Evolutionary conservation across 495 filamentous ascomycete species (phyloP), one percentile per base, ranked within the genome.

Genomic region (Ascodesmis nigricans): DNA sequence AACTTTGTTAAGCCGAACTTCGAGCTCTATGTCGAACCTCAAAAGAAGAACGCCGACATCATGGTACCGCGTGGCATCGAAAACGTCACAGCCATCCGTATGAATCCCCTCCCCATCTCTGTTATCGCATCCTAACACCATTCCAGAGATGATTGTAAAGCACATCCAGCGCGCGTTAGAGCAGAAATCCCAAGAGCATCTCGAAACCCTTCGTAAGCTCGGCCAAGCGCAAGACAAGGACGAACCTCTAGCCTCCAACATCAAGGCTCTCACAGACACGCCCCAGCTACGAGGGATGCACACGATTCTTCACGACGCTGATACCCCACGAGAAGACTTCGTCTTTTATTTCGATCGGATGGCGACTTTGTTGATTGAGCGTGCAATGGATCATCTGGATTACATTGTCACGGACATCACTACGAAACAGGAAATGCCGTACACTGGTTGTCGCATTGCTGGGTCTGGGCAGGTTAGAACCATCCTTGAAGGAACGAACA

Each of bases 311-410:
- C 78, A 84, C 46, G 64, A 80, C 47, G 77, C 75, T 15, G 64
- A 74, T 26, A 84, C 75, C 1, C 57, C 71, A 7, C 67, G 75
- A 25, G 87, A 91, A 42, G 82, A 93, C 41, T 95, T 92, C 50
- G 79, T 91, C 35, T 95, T 93, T 54, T 91, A 92, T 53, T 92
- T 93, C 46, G 78, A 97, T 56, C 71, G 87, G 13, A 57, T 95
- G 22, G 66, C 73, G 2, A 69, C 71, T 1, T 57, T 93, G n/a
- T 61, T 97, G 4, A 68, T 97, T 19, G 82, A 93, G 53, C 69
- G 69, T 70, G 81, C 60, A 22, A 49, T 49, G 41, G 41, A 49
- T 14, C 46, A 49, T 15, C 46, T 49, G 23, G 61, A 61, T 22
- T 92, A 82, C 55, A 53, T 56, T 10, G 58, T 65, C 3, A 50